A percentile compares a stretch with the other conserved stretches of the same genome.
Evolutionary conservation across 345 rosid species (phyloP).

Genomic region (Populus euphratica): DNA sequence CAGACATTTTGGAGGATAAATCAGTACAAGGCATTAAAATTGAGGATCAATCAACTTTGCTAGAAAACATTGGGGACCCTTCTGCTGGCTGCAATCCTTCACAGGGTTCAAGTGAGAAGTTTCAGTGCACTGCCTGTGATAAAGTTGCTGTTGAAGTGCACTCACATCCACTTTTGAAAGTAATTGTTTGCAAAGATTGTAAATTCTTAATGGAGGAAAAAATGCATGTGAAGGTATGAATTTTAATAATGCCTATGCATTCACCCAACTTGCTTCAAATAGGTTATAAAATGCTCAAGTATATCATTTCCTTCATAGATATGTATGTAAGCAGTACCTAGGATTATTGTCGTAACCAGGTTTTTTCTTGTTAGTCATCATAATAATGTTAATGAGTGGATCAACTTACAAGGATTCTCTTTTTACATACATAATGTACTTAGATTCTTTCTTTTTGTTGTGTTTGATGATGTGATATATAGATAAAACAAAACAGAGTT

Average conservation of each 20-base stretch:
- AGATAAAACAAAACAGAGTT: neutral
- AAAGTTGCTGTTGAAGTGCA: constrained; percentile 60
- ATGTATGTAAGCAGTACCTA: neutral
- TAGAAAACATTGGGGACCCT: constrained; percentile 19
- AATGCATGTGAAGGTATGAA: constrained; percentile 61
- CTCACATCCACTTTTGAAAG: constrained; percentile 76
- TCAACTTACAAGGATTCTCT: neutral
- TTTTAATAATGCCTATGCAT: neutral
- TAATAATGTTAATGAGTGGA: neutral
- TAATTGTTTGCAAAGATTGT: constrained; percentile 84
- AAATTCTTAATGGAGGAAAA: constrained; percentile 62
- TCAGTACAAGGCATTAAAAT: constrained; percentile 16
- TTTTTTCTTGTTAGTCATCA: neutral
- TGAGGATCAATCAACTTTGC: constrained; percentile 30
- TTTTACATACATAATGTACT: neutral
- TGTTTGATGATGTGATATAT: neutral
- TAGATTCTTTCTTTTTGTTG: neutral
- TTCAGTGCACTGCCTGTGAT: constrained; percentile 76
- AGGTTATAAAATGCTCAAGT: neutral
- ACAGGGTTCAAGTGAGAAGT: constrained; percentile 32
- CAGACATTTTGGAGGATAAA: constrained; percentile 30
- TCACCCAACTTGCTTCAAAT: neutral
- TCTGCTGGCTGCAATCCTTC: constrained; percentile 26
- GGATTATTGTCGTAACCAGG: neutral
- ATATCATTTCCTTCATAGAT: neutral